phyloP scores from a whole-genome alignment of 2,329 filamentous ascomycete species.

The Ceratocystis colombiana region DNA sequence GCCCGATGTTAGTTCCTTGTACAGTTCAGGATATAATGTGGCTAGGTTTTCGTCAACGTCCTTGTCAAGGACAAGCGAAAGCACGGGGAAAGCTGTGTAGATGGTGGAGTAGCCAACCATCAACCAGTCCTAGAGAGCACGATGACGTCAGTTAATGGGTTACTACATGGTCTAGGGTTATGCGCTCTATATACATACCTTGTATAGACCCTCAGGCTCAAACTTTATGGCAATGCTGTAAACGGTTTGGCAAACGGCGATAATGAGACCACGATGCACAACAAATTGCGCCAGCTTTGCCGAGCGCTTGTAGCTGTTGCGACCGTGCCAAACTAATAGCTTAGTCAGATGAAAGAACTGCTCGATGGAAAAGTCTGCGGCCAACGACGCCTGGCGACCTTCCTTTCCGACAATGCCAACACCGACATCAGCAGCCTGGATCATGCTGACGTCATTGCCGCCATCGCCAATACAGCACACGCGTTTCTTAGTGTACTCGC shows the following conservation, averaged over 20 bases:
- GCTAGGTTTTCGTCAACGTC: conserved; percentile 91
- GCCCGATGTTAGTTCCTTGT: conserved; percentile 90
- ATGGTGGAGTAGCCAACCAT: conserved; percentile 93
- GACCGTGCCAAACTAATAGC: conserved; percentile 95
- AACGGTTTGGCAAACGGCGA: conserved; percentile 92
- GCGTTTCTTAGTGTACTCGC: conserved; percentile 82
- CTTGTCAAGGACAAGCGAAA: conserved; percentile 85
- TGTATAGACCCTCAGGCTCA: conserved; percentile 88
- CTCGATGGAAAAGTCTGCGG: conserved; percentile 92
- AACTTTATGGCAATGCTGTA: conserved; percentile 90
- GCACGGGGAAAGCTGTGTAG: conserved; percentile 87
- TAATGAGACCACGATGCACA: conserved; percentile 92
- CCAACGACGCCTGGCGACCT: conserved; percentile 84
- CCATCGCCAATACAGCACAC: conserved; percentile 97
- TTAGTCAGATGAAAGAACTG: conserved; percentile 94
- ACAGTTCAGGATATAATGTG: conserved; percentile 91
- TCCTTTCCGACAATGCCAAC: conserved; percentile 98
- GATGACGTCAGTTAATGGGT: conserved; percentile 27
- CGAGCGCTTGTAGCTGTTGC: conserved; percentile 91
- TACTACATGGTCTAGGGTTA: neutral
- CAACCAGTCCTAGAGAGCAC: conserved; percentile 61
- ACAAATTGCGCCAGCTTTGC: conserved; percentile 97
- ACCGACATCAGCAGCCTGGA: conserved; percentile 93
- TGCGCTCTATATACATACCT: conserved; percentile 35
- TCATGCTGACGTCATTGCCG: conserved; percentile 98